Evolutionary conservation across 139 green algal species (phyloP), one percentile per base, ranked within the genome.

Genomic region (Closterium sp.): DNA sequence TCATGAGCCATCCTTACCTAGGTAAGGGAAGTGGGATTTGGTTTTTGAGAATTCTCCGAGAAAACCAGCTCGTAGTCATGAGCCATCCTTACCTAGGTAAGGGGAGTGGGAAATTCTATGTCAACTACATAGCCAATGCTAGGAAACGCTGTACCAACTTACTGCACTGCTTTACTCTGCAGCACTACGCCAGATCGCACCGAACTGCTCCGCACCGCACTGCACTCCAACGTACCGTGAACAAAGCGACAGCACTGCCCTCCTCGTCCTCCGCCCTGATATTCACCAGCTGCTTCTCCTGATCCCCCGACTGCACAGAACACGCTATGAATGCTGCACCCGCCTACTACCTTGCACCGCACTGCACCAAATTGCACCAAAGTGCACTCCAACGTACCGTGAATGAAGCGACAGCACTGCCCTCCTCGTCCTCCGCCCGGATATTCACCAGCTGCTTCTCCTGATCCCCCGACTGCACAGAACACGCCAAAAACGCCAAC

Each of bases 161-260:
- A n/a, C n/a, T n/a, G n/a, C 32, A 4, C 45, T 70, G 45, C 11
- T 17, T 1, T 4, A 19, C 4, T 1, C 93, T 99, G 97, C 96
- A 99, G 98, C 94, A 99, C 96, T 34, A 99, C 97, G 73, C 97
- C 95, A 99, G 97, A 84, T 97, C 95, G 13, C 38, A 88, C 21
- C 97, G 91, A 30, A 89, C 29, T 10, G 30, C 95, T 79, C 93
- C 93, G 94, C 98, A 99, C 30, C 97, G 93, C 85, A 96, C 45
- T 88, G 96, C 98, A 99, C 50, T 95, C 96, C 96, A 99, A 99
- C 22, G 97, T 96, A 28, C 96, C 98, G 42, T 96, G 95, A 91
- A 97, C 97, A 50, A 99, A 96, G 96, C 17, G 98, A 97, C 19
- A 96, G 93, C 87, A 99, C 98, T 89, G 99, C 98, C n/a, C 95